These are phyloP conservation scores for Hanseniaspora valbyensis DNA, from an alignment of 805 yeast species.

Conservation along the genomic window DNA sequence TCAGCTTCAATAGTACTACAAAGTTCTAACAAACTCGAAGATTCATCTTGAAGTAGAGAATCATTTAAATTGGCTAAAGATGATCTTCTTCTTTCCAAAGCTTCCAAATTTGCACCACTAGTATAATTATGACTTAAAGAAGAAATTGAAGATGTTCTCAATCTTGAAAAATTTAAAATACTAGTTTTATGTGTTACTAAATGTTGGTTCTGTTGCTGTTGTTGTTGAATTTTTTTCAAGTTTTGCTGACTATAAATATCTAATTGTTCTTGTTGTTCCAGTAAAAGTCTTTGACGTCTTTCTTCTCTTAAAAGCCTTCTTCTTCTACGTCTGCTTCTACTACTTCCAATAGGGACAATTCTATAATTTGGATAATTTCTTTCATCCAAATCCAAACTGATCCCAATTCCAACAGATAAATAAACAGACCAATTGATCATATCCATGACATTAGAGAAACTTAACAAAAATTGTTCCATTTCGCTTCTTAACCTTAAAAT, in stretches of 20 bases:
- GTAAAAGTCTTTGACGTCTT: slow-evolving; percentile 1
- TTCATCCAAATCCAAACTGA: slow-evolving; percentile 61
- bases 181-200: neutral
- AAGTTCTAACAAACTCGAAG: slow-evolving; percentile 8
- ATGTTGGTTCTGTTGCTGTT: neutral
- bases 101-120: neutral
- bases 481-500: slow-evolving; percentile 71
- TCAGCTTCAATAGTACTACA: slow-evolving; percentile 14
- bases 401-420: slow-evolving; percentile 63
- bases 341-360: slow-evolving; percentile 68
- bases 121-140: slow-evolving; percentile 1
- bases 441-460: slow-evolving; percentile 49
- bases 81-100: slow-evolving; percentile 5
- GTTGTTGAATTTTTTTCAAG: neutral
- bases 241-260: neutral
- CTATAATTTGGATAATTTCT: slow-evolving; percentile 67
- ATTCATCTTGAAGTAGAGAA: slow-evolving; percentile 2
- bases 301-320: slow-evolving; percentile 15
- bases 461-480: slow-evolving; percentile 66
- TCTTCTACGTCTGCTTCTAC: slow-evolving; percentile 32
- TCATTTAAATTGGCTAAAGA: slow-evolving; percentile 5
- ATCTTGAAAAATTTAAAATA: slow-evolving; percentile 11
- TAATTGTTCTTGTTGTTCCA: neutral
- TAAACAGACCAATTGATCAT: slow-evolving; percentile 72
- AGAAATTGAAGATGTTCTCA: slow-evolving; percentile 7